Base-by-base conservation (phyloP, 1,139 yeast genomes). In the Candida smagusa region DNA sequence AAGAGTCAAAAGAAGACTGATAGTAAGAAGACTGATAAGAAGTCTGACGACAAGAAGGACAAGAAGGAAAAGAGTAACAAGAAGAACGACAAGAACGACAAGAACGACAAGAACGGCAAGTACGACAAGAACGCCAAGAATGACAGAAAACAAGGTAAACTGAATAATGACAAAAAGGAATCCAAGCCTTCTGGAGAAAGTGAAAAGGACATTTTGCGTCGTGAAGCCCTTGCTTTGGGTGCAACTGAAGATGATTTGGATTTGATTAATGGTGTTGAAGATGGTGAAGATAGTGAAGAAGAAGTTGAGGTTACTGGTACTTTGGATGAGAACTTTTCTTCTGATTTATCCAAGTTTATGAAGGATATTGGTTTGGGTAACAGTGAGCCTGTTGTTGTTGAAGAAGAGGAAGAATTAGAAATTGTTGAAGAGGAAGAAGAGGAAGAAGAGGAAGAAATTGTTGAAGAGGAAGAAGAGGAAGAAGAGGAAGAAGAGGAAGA, bases 211-310 rank as follows among this genome's bases (percentile, higher is more conserved):
- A 53, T 70, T 0, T 58, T 83, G 37, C 79, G 84, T 47, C 75
- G 79, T 46, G 92, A 83, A 63, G 94, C 92, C 1, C 58, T 83
- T 22, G 72, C 60, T 12, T 60, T 83, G 16, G 90, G 90, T 19
- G 92, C 89, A 7, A 67, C 81, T 12, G 84, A 79, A 45, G 87
- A 73, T 22, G 90, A 83, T 53, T 72, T 78, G 35, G 70, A 67
- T 24, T 59, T 83, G 41, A 49, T 84, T 19, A 65, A 66, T 12
- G 79, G 70, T 11, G 52, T 85, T 7, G 67, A 63, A 31, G 72
- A 65, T 12, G 80, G 72, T n/a, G 84, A 77, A 29, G 77, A 65
- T 16, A 79, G 84, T 53, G 88, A 81, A 51, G 78, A 76, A 46
- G 88, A 81, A 48, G 80, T 81, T 45, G 70, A 55, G 16, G 65